Percentiles rank a stretch among this genome's conserved stretches.
phyloP scores from a whole-genome alignment of 768 basidiomycete genomes.

The Erythrobasidium yunnanense region DNA sequence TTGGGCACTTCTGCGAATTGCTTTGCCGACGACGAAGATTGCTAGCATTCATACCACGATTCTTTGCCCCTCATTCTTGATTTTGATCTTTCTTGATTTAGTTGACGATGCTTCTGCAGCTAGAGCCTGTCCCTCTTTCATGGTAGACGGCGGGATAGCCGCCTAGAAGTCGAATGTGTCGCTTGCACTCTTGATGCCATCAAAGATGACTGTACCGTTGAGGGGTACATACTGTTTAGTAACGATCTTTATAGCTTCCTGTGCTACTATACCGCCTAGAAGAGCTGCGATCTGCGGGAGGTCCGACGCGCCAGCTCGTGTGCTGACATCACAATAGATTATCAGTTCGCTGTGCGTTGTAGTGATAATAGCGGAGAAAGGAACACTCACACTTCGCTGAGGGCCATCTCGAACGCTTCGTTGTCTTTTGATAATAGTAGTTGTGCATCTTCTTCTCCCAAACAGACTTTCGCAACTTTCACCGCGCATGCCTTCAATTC shows the following conservation, averaged over 20 bases:
- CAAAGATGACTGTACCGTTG: constrained; percentile 69
- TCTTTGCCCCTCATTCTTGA: too few species aligned
- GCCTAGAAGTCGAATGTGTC: constrained; percentile 29
- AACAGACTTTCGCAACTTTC: constrained; percentile 1
- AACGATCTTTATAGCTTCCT: constrained; percentile 93
- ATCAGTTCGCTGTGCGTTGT: neutral
- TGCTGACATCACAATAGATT: neutral
- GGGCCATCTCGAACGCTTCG: constrained; percentile 42
- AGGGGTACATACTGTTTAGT: constrained; percentile 91
- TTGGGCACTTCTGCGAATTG: too few species aligned
- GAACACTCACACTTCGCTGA: constrained; percentile 39
- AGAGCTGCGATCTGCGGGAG: constrained; percentile 88
- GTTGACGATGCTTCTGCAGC: too few species aligned
- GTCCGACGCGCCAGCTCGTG: constrained; percentile 62
- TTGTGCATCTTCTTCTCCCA: constrained; percentile 13
- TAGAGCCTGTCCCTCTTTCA: too few species aligned
- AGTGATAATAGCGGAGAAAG: neutral
- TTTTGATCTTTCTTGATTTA: too few species aligned
- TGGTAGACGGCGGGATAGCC: too few species aligned
- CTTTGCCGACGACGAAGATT: too few species aligned
- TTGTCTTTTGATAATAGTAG: constrained; percentile 38
- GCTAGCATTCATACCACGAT: too few species aligned
- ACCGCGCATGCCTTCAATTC: constrained; percentile 12
- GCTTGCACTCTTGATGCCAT: constrained; percentile 49
- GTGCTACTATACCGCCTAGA: constrained; percentile 83